A percentile compares a stretch with the other conserved stretches of the same genome.
phyloP scores from a whole-genome alignment of 163 green algal species.

The Scenedesmus sp. region DNA sequence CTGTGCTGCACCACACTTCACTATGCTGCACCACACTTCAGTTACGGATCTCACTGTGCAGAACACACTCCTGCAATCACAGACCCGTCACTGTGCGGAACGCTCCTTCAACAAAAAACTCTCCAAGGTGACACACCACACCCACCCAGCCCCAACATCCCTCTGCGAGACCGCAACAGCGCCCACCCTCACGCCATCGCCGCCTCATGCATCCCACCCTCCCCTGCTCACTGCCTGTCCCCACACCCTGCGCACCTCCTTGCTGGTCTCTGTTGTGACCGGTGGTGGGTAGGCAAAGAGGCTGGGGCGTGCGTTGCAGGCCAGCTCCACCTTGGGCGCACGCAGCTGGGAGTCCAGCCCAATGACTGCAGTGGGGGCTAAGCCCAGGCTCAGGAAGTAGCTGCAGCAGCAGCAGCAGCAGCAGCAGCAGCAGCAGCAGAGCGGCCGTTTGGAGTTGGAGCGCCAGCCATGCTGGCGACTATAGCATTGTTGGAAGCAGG shows the following conservation, averaged over 20 bases:
- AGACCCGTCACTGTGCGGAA: too few relatives aligned
- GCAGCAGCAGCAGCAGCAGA: conserved; percentile 74
- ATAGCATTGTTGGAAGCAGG: neutral
- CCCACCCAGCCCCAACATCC: too few relatives aligned
- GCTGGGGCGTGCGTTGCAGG: conserved; percentile 83
- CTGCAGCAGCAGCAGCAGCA: conserved; percentile 97
- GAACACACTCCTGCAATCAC: too few relatives aligned
- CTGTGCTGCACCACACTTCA: too few relatives aligned
- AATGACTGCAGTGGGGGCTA: conserved; percentile 93
- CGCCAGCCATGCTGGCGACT: neutral
- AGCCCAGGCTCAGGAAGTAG: conserved; percentile 93
- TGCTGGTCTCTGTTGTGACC: conserved; percentile 81
- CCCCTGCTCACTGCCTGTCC: too few relatives aligned
- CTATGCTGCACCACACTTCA: too few relatives aligned
- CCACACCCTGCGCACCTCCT: conserved; percentile 59
- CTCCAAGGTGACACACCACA: too few relatives aligned
- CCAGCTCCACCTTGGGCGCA: conserved; percentile 85
- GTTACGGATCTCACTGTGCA: too few relatives aligned
- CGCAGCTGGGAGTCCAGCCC: conserved; percentile 89
- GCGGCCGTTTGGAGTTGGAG: neutral
- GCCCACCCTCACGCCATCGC: too few relatives aligned
- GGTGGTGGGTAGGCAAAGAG: conserved; percentile 94
- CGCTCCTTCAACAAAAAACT: too few relatives aligned
- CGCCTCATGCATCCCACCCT: too few relatives aligned
- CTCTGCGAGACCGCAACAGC: too few relatives aligned